These are phyloP conservation scores for Grosmannia penicillata DNA, from an alignment of 2,329 filamentous ascomycete species.

Conservation along the genomic window DNA sequence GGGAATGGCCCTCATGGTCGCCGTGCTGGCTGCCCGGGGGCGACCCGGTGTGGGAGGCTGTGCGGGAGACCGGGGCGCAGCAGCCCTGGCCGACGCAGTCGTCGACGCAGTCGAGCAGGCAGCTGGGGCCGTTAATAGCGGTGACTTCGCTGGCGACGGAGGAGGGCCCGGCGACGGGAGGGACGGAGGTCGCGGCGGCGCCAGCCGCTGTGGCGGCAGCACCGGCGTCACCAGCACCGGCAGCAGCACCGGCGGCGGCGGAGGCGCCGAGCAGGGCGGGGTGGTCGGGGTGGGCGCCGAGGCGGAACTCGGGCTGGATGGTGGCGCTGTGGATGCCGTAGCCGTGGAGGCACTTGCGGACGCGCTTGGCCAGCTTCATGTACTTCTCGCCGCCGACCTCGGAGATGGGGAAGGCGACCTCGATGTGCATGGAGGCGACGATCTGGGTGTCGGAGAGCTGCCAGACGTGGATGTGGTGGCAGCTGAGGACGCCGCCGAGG, in stretches of 20 bases:
- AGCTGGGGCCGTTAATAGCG: conserved; percentile 15
- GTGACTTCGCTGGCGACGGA: conserved; percentile 18
- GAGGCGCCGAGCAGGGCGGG: background rate
- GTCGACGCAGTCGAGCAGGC: conserved; percentile 38
- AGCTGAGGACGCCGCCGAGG: conserved; percentile 74
- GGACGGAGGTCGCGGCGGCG: background rate
- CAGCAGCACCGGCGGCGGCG: no score
- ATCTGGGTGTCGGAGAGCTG: conserved; percentile 91
- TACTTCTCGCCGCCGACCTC: conserved; percentile 66
- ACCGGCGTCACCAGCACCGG: no score
- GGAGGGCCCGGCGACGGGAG: conserved; percentile 13
- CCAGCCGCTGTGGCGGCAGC: no score
- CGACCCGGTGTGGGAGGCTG: conserved; percentile 14
- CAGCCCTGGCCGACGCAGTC: conserved; percentile 31
- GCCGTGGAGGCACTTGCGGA: conserved; percentile 77
- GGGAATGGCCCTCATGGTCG: conserved; percentile 12
- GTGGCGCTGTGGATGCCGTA: conserved; percentile 96
- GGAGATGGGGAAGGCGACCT: conserved; percentile 80
- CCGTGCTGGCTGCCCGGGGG: conserved; percentile 21
- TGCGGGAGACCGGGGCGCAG: conserved; percentile 24
- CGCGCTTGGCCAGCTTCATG: conserved; percentile 75
- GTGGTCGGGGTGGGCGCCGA: conserved; percentile 22
- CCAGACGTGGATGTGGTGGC: conserved; percentile 96
- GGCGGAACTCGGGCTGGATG: conserved; percentile 82
- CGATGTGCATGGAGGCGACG: conserved; percentile 84